phyloP scores from a whole-genome alignment of 2,329 filamentous ascomycete species.

The Triangularia setosa region DNA sequence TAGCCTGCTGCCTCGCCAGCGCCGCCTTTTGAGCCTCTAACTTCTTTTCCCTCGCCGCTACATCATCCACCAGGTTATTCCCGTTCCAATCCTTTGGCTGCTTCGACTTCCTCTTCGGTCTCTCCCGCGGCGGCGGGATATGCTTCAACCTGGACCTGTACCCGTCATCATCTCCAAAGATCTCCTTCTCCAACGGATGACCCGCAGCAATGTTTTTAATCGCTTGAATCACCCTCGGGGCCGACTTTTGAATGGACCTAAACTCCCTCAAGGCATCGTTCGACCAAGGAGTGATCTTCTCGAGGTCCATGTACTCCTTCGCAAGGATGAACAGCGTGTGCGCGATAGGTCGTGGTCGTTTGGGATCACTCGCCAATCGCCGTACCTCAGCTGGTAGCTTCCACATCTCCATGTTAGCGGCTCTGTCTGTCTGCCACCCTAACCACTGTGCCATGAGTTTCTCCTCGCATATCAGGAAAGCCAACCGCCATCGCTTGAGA shows the following conservation, averaged over 20 bases:
- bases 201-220: conserved; percentile 19
- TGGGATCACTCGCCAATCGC: conserved; percentile 35
- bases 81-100: neutral
- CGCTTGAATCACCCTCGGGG: conserved; percentile 35
- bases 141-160: neutral
- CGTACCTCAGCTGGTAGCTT: conserved; percentile 37
- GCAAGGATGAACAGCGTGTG: conserved; percentile 48
- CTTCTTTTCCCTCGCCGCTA: neutral
- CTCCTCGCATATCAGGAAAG: conserved; percentile 71
- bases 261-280: conserved; percentile 39
- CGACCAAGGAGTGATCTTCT: conserved; percentile 48
- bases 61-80: neutral
- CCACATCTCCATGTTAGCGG: conserved; percentile 26
- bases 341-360: conserved; percentile 38
- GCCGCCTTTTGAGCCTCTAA: neutral
- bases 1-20: neutral
- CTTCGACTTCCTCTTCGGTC: neutral
- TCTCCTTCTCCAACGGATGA: conserved; percentile 16
- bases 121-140: neutral
- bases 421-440: conserved; percentile 57
- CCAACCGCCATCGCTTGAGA: conserved; percentile 56
- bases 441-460: conserved; percentile 75
- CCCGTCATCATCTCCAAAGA: conserved; percentile 12
- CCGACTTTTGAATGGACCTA: conserved; percentile 36
- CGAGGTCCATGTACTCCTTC: conserved; percentile 47